Percentiles rank a stretch among this genome's conserved stretches.
Conservation (phyloP, 257 asterid species). For the Salvia hispanica region DNA sequence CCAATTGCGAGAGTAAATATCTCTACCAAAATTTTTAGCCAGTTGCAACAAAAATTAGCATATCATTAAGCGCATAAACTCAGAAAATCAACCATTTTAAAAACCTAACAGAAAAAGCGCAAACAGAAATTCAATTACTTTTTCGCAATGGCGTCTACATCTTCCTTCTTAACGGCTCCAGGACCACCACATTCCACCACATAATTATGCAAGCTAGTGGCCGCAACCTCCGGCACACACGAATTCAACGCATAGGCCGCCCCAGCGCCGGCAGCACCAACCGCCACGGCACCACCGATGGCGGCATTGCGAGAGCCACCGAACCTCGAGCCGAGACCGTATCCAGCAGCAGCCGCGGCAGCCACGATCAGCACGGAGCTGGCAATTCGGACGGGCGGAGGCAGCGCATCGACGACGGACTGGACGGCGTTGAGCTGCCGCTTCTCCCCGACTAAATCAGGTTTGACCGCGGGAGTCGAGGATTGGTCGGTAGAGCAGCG, state of each 20-base stretch:
- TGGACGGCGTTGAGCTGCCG: constrained; percentile 67
- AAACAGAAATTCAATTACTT: constrained; percentile 39
- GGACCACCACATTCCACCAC: constrained; percentile 78
- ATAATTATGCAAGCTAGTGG: constrained; percentile 79
- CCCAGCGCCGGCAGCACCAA: constrained; percentile 89
- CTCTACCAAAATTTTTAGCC: not conserved
- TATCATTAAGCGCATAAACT: constrained; percentile 11
- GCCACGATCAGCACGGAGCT: constrained; percentile 69
- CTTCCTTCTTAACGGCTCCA: constrained; percentile 72
- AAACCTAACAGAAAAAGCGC: not conserved
- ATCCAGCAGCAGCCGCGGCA: constrained; percentile 82
- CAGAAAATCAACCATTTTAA: not conserved
- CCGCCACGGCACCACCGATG: constrained; percentile 78
- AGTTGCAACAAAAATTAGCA: not conserved
- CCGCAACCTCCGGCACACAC: constrained; percentile 88
- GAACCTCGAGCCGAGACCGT: constrained; percentile 71
- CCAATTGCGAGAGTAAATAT: not conserved
- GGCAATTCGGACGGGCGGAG: constrained; percentile 79
- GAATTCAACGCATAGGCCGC: constrained; percentile 83
- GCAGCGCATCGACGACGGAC: constrained; percentile 69
- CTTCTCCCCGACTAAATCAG: constrained; percentile 70
- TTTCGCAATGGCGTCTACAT: constrained; percentile 73
- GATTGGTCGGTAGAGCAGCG: constrained; percentile 40
- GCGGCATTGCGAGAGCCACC: constrained; percentile 77
- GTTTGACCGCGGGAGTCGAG: constrained; percentile 37